These are phyloP conservation scores for Cyberlindnera xylosilytica DNA, from an alignment of 805 yeast species.

Conservation along the genomic window DNA sequence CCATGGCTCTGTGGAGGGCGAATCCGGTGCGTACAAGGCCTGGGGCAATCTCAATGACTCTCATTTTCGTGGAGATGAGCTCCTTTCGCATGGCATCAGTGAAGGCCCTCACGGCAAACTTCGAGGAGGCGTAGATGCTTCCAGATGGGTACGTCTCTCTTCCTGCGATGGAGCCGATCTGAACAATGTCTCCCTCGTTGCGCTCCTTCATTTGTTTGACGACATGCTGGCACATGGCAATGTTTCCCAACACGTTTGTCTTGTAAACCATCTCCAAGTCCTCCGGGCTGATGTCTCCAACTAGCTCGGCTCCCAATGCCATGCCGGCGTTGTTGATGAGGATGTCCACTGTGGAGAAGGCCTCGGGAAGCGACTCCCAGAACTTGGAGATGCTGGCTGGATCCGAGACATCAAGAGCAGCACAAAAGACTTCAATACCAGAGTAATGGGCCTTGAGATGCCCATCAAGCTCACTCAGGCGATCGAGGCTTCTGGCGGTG, in stretches of 20 bases:
- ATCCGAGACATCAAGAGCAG: constrained; percentile 54
- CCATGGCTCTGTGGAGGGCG: constrained; percentile 53
- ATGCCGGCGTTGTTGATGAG: constrained; percentile 50
- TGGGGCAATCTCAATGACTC: constrained; percentile 63
- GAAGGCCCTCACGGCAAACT: constrained; percentile 67
- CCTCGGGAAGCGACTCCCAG: constrained; percentile 49
- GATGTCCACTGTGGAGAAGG: constrained; percentile 45
- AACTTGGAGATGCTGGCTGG: constrained; percentile 48
- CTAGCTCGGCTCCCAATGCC: constrained; percentile 75
- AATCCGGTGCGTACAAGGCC: constrained; percentile 68
- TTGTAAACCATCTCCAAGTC: constrained; percentile 76
- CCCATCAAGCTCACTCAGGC: constrained; percentile 45
- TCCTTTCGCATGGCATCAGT: constrained; percentile 71
- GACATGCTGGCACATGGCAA: constrained; percentile 74
- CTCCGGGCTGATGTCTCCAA: constrained; percentile 59
- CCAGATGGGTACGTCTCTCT: constrained; percentile 78
- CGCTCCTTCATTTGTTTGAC: constrained; percentile 66
- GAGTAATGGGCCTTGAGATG: constrained; percentile 46
- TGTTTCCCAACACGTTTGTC: constrained; percentile 84
- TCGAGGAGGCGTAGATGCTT: constrained; percentile 69
- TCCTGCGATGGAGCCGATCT: constrained; percentile 77
- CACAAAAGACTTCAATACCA: constrained; percentile 40
- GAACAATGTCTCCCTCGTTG: constrained; percentile 70
- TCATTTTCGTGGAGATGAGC: constrained; percentile 60
- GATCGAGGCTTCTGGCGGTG: constrained; percentile 72